Evolutionary conservation across 768 basidiomycete genomes (phyloP).

Genomic region (Tricholoma terreum): DNA sequence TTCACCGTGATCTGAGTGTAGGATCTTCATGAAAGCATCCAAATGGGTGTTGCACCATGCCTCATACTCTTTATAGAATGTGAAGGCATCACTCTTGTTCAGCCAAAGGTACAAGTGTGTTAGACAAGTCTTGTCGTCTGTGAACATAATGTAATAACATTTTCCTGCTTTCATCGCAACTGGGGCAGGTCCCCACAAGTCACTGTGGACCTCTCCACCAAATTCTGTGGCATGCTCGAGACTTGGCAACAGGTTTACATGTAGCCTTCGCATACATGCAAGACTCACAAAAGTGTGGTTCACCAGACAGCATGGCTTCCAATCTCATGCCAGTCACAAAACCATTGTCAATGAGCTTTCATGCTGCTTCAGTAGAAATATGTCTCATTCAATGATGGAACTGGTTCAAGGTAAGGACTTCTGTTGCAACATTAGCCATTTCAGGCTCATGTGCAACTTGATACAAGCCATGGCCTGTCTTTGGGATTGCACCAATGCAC

Average conservation of each 20-base stretch:
- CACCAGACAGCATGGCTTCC: no score
- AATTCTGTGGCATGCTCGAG: no score
- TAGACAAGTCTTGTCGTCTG: conserved; percentile 28
- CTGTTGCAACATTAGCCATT: no score
- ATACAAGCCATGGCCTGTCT: conserved; percentile 23
- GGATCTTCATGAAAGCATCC: conserved; percentile 23
- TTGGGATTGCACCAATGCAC: conserved; percentile 13
- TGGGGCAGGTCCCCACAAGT: conserved; percentile 36
- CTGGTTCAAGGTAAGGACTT: conserved; percentile 24
- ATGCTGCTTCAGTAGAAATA: conserved; percentile 20
- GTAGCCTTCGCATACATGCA: no score
- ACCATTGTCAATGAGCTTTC: no score
- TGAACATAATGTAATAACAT: conserved; percentile 26
- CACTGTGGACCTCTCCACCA: no score
- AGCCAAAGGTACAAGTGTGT: conserved; percentile 26
- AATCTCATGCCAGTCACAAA: no score
- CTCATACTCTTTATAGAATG: no score
- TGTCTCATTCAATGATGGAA: conserved; percentile 30
- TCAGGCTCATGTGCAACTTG: no score
- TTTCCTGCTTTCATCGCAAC: conserved; percentile 20
- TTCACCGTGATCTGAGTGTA: conserved; percentile 40
- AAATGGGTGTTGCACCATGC: conserved; percentile 32
- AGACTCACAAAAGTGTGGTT: conserved; percentile 17
- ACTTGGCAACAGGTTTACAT: neutral
- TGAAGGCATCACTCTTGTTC: no score